These are phyloP conservation scores for Suhomyces choctaworum DNA, from an alignment of 1,139 yeast species.

Conservation along the genomic window DNA sequence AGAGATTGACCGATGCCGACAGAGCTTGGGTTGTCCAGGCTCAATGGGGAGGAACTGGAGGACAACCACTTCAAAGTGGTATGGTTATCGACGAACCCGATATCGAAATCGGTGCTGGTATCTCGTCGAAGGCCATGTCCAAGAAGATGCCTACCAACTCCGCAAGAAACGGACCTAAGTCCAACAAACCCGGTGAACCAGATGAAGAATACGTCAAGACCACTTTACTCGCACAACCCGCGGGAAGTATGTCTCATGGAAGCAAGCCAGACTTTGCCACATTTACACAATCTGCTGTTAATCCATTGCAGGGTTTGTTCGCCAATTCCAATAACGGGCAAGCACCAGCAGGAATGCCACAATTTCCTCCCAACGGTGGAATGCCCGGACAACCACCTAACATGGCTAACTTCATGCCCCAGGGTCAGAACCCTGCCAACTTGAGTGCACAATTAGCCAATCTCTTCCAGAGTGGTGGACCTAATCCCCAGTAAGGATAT, in stretches of 20 bases:
- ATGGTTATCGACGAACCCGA: slow-evolving; percentile 95
- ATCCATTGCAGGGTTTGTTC: slow-evolving; percentile 56
- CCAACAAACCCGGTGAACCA: slow-evolving; percentile 65
- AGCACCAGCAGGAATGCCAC: slow-evolving; percentile 19
- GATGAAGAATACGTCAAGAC: slow-evolving; percentile 49
- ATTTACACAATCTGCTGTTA: slow-evolving; percentile 40
- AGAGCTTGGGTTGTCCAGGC: slow-evolving; percentile 85
- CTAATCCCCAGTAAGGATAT: slow-evolving; percentile 5
- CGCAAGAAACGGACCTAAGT: slow-evolving; percentile 82
- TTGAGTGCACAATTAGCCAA: slow-evolving; percentile 41
- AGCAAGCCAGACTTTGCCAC: slow-evolving; percentile 39
- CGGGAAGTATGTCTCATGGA: slow-evolving; percentile 27
- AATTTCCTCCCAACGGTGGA: slow-evolving; percentile 18
- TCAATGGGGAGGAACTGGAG: slow-evolving; percentile 98
- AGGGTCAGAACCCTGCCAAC: slow-evolving; percentile 25
- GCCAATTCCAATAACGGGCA: slow-evolving; percentile 20
- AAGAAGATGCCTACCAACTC: slow-evolving; percentile 86
- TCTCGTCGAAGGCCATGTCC: slow-evolving; percentile 88
- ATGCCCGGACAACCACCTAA: slow-evolving; percentile 14
- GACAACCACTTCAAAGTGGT: slow-evolving; percentile 78
- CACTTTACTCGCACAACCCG: slow-evolving; percentile 29
- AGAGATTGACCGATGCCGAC: slow-evolving; percentile 91
- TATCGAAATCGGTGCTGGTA: slow-evolving; percentile 93
- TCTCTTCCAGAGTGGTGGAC: slow-evolving; percentile 31
- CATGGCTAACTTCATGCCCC: slow-evolving; percentile 14